phyloP scores from a whole-genome alignment of 108 stramenopile genomes.

The Chaetoceros muelleri region DNA sequence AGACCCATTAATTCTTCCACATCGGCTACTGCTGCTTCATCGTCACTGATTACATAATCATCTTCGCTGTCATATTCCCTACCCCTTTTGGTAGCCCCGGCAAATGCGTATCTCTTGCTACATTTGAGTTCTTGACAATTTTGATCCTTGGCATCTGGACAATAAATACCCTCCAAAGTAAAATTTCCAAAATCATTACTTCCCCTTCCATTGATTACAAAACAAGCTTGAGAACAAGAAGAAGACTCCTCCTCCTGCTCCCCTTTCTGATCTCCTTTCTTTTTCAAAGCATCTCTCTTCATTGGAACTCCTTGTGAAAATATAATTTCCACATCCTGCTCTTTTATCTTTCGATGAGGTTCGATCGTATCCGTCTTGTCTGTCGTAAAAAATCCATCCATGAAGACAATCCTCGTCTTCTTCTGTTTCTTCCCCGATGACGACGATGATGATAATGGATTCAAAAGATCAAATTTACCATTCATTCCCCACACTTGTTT shows the following conservation, averaged over 20 bases:
- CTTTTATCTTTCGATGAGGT: constrained; percentile 18
- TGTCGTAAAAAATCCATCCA: constrained; percentile 30
- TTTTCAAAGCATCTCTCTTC: not conserved
- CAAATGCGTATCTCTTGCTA: constrained; percentile 15
- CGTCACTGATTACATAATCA: constrained; percentile 6
- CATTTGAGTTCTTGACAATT: constrained; percentile 6
- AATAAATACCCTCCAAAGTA: constrained; percentile 17
- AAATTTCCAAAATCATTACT: constrained; percentile 29
- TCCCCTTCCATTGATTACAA: constrained; percentile 21
- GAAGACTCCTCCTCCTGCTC: not conserved
- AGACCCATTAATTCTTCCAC: constrained; percentile 24
- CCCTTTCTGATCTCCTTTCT: not conserved
- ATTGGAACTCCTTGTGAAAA: constrained; percentile 2
- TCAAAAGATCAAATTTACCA: not conserved
- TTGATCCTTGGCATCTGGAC: not conserved
- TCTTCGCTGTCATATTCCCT: constrained; percentile 10
- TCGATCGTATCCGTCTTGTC: not conserved
- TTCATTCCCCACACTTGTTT: constrained; percentile 11
- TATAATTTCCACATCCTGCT: constrained; percentile 28
- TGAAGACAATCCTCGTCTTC: constrained; percentile 16
- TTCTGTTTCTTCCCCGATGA: not conserved
- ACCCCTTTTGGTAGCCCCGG: constrained; percentile 6
- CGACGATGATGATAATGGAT: constrained; percentile 3
- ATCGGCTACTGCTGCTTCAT: constrained; percentile 18
- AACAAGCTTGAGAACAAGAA: not conserved